phyloP scores from a whole-genome alignment of 2,329 filamentous ascomycete genomes.

The Aurifilum marmelostoma region DNA sequence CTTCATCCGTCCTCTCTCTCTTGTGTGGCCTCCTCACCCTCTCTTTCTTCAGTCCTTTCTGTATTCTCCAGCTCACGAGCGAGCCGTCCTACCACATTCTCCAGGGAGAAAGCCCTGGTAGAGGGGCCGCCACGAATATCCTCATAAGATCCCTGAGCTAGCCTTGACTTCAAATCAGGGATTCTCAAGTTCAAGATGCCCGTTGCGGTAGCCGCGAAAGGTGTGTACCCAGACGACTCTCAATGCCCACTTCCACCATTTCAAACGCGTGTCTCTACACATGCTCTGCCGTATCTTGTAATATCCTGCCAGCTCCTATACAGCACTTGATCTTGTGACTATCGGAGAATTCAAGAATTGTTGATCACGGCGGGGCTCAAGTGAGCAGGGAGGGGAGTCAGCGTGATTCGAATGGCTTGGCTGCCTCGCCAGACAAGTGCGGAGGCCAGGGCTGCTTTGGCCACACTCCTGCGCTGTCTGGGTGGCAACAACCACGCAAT shows the following conservation, averaged over 20 bases:
- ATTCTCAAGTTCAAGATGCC: constrained; percentile 37
- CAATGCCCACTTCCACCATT: not conserved
- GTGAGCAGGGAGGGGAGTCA: constrained; percentile 12
- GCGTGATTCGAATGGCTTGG: constrained; percentile 15
- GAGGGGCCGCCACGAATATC: not conserved
- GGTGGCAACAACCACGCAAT: constrained; percentile 22
- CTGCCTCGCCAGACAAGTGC: constrained; percentile 13
- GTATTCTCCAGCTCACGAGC: not conserved
- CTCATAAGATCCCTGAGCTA: not conserved
- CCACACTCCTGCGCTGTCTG: constrained; percentile 1
- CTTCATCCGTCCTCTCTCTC: not conserved
- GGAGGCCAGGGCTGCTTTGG: constrained; percentile 19
- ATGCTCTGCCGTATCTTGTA: not conserved
- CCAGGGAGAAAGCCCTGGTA: constrained; percentile 6
- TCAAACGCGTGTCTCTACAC: not conserved
- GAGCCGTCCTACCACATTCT: not conserved
- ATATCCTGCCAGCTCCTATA: not conserved
- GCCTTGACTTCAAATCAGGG: not conserved
- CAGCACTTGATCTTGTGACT: constrained; percentile 3
- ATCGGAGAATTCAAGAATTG: constrained; percentile 8
- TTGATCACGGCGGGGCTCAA: constrained; percentile 18
- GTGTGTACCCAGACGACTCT: constrained; percentile 35
- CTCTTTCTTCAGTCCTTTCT: not conserved
- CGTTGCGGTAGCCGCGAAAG: constrained; percentile 43
- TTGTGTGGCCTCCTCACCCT: not conserved